A percentile compares a stretch with the other conserved stretches of the same genome.
Conservation (phyloP, 208 protist species). For the Crithidia expoeki region DNA sequence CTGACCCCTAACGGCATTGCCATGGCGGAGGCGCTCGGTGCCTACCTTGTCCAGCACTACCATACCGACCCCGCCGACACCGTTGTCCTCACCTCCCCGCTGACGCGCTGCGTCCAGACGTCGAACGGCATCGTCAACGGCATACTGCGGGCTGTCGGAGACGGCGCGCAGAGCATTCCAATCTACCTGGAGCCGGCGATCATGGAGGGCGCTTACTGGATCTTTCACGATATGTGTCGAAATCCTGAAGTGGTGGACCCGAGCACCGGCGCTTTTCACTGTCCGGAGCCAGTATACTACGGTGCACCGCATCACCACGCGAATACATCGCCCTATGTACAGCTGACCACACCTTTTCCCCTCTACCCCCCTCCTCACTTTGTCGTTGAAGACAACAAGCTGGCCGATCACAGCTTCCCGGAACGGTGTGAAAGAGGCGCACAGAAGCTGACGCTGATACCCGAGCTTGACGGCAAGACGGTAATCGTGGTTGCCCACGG, state of each 20-base stretch:
- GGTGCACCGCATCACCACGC: constrained; percentile 33
- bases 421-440: constrained; percentile 34
- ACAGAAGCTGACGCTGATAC: constrained; percentile 18
- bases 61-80: constrained; percentile 23
- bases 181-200: constrained; percentile 52
- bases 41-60: constrained; percentile 35
- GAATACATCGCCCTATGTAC: constrained; percentile 38
- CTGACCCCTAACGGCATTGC: constrained; percentile 53
- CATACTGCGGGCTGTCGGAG: constrained; percentile 13
- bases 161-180: constrained; percentile 17
- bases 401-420: constrained; percentile 40
- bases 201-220: constrained; percentile 51
- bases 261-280: constrained; percentile 26
- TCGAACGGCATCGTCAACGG: constrained; percentile 49
- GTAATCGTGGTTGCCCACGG: constrained; percentile 48
- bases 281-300: constrained; percentile 43
- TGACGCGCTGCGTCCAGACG: constrained; percentile 60
- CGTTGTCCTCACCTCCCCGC: constrained; percentile 49
- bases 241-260: constrained; percentile 33
- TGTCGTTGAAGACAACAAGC: constrained; percentile 24
- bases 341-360: constrained; percentile 36
- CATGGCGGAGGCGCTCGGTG: constrained; percentile 51
- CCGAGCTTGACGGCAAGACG: constrained; percentile 45
- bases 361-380: constrained; percentile 39
- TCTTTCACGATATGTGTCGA: constrained; percentile 48